Evolutionary conservation across 305 asterid species (phyloP).

Genomic region (Fraxinus albicans): DNA sequence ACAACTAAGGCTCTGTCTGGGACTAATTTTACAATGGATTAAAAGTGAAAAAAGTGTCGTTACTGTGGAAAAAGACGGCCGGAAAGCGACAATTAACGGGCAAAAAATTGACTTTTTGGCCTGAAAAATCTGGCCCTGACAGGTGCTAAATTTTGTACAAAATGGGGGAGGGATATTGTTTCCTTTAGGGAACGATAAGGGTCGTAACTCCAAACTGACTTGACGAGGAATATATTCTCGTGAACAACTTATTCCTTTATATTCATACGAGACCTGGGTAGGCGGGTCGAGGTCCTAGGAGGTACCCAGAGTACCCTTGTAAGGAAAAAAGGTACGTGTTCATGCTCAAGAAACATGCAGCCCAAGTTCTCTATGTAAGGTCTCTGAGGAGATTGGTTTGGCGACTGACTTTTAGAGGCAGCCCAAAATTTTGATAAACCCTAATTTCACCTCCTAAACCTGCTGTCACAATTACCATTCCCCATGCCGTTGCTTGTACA

Average conservation of each 20-base stretch:
- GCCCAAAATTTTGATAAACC: slow-evolving; percentile 86
- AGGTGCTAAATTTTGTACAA: background rate
- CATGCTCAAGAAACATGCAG: background rate
- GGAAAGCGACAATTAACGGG: too few species aligned
- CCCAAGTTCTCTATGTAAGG: slow-evolving; percentile 20
- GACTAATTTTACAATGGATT: too few species aligned
- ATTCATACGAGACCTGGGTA: background rate
- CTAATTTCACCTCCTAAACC: slow-evolving; percentile 79
- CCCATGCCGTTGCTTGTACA: slow-evolving; percentile 93
- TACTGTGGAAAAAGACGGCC: too few species aligned
- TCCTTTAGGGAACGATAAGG: background rate
- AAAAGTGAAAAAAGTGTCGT: too few species aligned
- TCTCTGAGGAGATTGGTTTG: slow-evolving; percentile 57
- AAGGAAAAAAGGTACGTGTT: background rate
- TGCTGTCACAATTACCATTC: slow-evolving; percentile 78
- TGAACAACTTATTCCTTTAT: background rate
- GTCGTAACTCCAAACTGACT: background rate
- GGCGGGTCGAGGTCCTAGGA: background rate
- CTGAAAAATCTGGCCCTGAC: too few species aligned
- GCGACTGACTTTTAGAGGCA: slow-evolving; percentile 71
- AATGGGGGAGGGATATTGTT: background rate
- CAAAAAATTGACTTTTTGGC: too few species aligned
- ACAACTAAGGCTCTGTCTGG: too few species aligned
- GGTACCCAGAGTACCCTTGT: background rate
- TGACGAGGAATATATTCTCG: background rate